A percentile compares a stretch with the other conserved stretches of the same genome.
phyloP scores from a whole-genome alignment of 805 yeast species.

The Candida nanaspora region DNA sequence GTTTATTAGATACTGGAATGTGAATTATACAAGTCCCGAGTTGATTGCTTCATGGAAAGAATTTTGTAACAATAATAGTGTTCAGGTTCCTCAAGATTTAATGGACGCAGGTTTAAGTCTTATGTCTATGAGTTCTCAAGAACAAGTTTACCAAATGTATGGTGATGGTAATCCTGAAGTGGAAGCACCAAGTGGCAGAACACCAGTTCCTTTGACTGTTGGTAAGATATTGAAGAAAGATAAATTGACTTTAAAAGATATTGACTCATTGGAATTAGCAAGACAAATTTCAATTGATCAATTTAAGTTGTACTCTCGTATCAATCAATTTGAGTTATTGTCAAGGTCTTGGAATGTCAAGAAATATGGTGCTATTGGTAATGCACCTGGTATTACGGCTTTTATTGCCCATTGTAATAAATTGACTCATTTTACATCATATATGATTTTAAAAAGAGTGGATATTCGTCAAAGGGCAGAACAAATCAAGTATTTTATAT shows the following conservation, averaged over 20 bases:
- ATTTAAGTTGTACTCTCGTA: conserved; percentile 57
- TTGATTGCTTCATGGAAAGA: conserved; percentile 23
- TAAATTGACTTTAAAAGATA: conserved; percentile 49
- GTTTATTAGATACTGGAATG: conserved; percentile 65
- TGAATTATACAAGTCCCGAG: conserved; percentile 44
- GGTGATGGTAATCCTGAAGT: conserved; percentile 12
- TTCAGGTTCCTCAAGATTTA: conserved; percentile 6
- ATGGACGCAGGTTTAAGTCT: conserved; percentile 16
- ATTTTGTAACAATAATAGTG: conserved; percentile 10
- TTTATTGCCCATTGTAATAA: conserved; percentile 74
- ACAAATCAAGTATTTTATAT: conserved; percentile 64
- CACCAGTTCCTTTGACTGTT: conserved; percentile 14
- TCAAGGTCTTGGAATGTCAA: conserved; percentile 63
- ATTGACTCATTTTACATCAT: conserved; percentile 76
- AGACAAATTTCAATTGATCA: conserved; percentile 80
- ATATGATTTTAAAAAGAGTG: conserved; percentile 56
- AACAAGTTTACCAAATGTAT: conserved; percentile 16
- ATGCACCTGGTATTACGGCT: conserved; percentile 45
- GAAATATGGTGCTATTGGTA: conserved; percentile 45
- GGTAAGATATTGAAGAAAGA: conserved; percentile 18
- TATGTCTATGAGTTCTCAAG: conserved; percentile 15
- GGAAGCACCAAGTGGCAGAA: conserved; percentile 6
- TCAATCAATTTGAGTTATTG: conserved; percentile 66
- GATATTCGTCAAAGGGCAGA: conserved; percentile 65
- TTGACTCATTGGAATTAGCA: conserved; percentile 72